These are phyloP conservation scores for Fusarium gaditjirri DNA, from an alignment of 2,329 filamentous ascomycete genomes.

Conservation along the genomic window DNA sequence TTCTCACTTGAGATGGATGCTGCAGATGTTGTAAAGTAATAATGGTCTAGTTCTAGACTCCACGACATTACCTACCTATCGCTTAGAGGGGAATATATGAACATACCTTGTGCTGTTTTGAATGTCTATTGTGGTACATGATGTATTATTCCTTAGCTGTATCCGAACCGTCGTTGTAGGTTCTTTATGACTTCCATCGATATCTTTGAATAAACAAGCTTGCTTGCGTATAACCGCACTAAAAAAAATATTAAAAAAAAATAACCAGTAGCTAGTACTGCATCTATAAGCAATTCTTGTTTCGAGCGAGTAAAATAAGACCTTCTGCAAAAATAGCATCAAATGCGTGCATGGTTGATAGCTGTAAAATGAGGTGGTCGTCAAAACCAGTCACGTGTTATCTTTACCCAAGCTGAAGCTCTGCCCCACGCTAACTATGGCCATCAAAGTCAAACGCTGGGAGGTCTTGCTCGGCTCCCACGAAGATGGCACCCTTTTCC, in stretches of 20 bases:
- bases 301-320: not conserved
- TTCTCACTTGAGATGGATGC: not conserved
- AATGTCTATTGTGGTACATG: not conserved
- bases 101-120: not conserved
- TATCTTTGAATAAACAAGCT: not conserved
- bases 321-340: not conserved
- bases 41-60: not conserved
- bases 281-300: not conserved
- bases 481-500: not conserved
- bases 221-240: rapidly evolving
- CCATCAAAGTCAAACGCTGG: not conserved
- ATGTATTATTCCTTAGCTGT: not conserved
- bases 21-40: not conserved
- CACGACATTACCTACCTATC: not conserved
- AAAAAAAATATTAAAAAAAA: not conserved
- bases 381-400: not conserved
- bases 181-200: not conserved
- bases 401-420: not conserved
- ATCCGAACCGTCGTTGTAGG: too few relatives aligned
- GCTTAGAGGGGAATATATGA: not conserved
- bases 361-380: not conserved
- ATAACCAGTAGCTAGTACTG: not conserved
- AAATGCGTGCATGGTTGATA: not conserved
- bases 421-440: not conserved
- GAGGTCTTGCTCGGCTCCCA: not conserved